Conservation (phyloP, 2,329 filamentous ascomycete species). For the Ophiostoma sp. region DNA sequence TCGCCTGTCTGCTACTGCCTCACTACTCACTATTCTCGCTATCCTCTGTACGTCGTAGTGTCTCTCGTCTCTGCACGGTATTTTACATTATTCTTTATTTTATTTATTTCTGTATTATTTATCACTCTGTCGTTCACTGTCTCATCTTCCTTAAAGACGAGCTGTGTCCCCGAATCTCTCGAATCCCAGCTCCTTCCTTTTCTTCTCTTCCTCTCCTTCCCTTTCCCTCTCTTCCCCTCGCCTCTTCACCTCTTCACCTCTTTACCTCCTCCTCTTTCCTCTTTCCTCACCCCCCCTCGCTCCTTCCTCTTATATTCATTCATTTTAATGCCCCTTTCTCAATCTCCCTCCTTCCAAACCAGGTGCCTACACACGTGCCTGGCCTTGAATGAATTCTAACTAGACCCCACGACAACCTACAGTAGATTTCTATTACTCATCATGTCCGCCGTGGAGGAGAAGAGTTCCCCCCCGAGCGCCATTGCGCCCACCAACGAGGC, state of each 20-base stretch:
- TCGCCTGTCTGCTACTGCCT: background rate
- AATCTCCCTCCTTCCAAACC: conserved; percentile 1
- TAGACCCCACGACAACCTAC: background rate
- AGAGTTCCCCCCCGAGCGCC: conserved; percentile 6
- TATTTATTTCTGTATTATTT: background rate
- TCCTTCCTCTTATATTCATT: background rate
- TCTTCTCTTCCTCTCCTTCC: background rate
- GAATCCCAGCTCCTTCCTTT: conserved; percentile 9
- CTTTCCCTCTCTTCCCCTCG: background rate
- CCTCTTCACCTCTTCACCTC: background rate
- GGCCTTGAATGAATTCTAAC: background rate
- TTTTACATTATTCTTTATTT: conserved; percentile 1
- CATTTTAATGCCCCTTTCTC: conserved; percentile 4
- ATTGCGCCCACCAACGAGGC: conserved; percentile 3
- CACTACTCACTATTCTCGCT: conserved; percentile 5
- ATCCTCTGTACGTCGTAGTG: conserved; percentile 11
- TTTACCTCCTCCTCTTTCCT: background rate
- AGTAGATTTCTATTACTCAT: background rate
- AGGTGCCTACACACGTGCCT: background rate
- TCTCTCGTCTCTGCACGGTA: conserved; percentile 1
- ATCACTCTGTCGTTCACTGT: conserved; percentile 6
- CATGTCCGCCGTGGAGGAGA: conserved; percentile 15
- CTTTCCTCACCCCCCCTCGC: background rate
- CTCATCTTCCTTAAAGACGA: conserved; percentile 16
- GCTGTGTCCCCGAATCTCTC: conserved; percentile 16